Conservation (phyloP, 2,329 filamentous ascomycete genomes). For the Stemphylium vesicarium region DNA sequence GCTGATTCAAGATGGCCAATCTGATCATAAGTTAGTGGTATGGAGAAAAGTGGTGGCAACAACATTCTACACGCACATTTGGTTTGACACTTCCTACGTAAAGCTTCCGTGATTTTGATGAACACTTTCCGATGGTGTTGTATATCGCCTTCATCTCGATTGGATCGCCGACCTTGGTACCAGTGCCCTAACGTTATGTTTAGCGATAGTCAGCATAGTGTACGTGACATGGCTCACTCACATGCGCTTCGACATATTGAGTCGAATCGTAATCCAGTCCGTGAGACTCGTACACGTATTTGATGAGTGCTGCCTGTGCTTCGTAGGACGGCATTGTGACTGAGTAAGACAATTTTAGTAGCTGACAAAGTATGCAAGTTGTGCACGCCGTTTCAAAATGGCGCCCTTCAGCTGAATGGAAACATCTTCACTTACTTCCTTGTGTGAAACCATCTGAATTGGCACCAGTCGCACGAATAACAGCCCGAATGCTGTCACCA, state of each 20-base stretch:
- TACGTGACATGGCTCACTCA: no score
- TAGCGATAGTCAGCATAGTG: no score
- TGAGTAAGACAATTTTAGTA: no score
- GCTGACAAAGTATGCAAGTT: no score
- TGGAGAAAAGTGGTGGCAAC: no score
- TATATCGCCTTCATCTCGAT: constrained; percentile 22
- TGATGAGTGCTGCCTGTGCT: constrained; percentile 46
- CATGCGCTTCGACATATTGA: constrained; percentile 30
- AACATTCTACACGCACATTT: no score
- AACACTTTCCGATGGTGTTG: constrained; percentile 1
- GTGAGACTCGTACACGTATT: constrained; percentile 43
- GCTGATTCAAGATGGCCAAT: constrained; percentile 2
- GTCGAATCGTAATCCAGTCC: constrained; percentile 36
- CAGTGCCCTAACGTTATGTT: no score
- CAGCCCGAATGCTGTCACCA: constrained; percentile 31
- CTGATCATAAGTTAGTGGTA: no score
- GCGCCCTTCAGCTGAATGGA: no score
- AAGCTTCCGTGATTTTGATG: constrained; percentile 18
- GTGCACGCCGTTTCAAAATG: no score
- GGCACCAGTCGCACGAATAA: constrained; percentile 32
- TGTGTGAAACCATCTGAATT: constrained; percentile 26
- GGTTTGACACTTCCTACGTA: neutral
- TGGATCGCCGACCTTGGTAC: constrained; percentile 56
- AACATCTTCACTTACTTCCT: no score
- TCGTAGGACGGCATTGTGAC: constrained; percentile 48